Conservation (phyloP, 2,329 filamentous ascomycete species). For the Zalaria sp. region DNA sequence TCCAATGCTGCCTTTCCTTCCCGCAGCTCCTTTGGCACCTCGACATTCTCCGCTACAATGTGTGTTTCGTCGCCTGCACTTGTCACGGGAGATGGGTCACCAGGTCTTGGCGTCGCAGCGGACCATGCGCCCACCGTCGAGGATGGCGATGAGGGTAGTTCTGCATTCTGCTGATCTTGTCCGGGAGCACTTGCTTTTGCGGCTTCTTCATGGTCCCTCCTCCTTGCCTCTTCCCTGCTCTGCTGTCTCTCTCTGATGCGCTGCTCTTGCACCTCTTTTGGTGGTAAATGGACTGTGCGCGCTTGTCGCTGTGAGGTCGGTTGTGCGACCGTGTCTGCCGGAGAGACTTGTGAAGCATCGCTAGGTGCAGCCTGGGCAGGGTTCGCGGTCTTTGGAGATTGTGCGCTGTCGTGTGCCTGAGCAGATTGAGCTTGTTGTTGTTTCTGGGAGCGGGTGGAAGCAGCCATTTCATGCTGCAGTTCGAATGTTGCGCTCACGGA, state of each 20-base stretch:
- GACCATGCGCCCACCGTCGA: conserved; percentile 59
- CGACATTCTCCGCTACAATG: not conserved
- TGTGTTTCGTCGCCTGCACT: conserved; percentile 52
- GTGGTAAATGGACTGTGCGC: conserved; percentile 32
- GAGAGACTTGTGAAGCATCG: not conserved
- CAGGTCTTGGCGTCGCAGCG: conserved; percentile 55
- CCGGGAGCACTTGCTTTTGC: not conserved
- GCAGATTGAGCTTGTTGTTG: not conserved
- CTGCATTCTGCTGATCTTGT: not conserved
- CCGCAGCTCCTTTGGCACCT: conserved; percentile 16
- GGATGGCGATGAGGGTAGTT: conserved; percentile 33
- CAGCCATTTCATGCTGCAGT: too few relatives aligned
- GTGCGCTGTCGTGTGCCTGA: not conserved
- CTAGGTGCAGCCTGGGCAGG: not conserved
- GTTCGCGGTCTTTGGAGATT: not conserved
- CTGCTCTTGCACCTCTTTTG: conserved; percentile 36
- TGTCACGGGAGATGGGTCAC: conserved; percentile 57
- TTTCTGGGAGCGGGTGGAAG: too few relatives aligned
- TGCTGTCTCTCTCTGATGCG: conserved; percentile 23
- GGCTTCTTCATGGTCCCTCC: conserved; percentile 11
- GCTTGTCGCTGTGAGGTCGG: conserved; percentile 12
- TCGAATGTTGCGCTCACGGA: too few relatives aligned
- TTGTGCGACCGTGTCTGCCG: conserved; percentile 2
- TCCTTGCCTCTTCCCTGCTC: conserved; percentile 19
- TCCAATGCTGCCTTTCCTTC: conserved; percentile 33